A percentile compares a stretch with the other conserved stretches of the same genome.
phyloP scores from a whole-genome alignment of 2,329 filamentous ascomycete species.

The Pestalotiopsis sp. region DNA sequence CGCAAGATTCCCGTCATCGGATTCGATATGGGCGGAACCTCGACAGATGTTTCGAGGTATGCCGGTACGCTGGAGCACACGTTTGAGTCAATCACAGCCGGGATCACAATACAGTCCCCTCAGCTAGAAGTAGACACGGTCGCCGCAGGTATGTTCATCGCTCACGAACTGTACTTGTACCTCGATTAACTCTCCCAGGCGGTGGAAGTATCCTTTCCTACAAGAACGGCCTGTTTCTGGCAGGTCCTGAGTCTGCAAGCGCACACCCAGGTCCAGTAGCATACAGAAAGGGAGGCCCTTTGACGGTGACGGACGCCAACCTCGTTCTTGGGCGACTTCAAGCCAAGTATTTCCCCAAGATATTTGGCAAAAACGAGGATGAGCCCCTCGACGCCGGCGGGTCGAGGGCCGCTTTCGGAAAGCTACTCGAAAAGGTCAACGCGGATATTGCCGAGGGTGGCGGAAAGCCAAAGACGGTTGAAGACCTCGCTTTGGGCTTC shows the following conservation, averaged over 20 bases:
- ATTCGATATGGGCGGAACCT: conserved; percentile 78
- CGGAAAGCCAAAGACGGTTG: conserved; percentile 25
- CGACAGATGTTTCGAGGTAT: conserved; percentile 74
- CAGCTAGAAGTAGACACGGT: conserved; percentile 85
- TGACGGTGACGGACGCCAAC: conserved; percentile 75
- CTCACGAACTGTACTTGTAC: not conserved
- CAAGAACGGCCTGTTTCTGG: conserved; percentile 72
- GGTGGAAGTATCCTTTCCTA: conserved; percentile 73
- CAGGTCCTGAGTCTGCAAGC: conserved; percentile 74
- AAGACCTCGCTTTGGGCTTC: conserved; percentile 66
- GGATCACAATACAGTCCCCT: conserved; percentile 76
- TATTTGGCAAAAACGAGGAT: conserved; percentile 71
- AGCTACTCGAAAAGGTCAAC: conserved; percentile 46
- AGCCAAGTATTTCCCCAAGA: conserved; percentile 71
- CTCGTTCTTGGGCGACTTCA: conserved; percentile 63
- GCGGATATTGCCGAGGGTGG: conserved; percentile 23
- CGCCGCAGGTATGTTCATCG: conserved; percentile 49
- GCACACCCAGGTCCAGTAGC: conserved; percentile 74
- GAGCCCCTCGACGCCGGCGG: conserved; percentile 48
- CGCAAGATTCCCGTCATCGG: conserved; percentile 71
- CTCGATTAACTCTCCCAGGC: conserved; percentile 37
- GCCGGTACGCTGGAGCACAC: conserved; percentile 45
- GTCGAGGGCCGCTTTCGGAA: conserved; percentile 40
- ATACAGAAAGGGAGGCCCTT: conserved; percentile 71
- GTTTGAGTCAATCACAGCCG: conserved; percentile 48